Conservation (phyloP, 495 filamentous ascomycete species). For the Lasiosphaeriaceae sp. region DNA sequence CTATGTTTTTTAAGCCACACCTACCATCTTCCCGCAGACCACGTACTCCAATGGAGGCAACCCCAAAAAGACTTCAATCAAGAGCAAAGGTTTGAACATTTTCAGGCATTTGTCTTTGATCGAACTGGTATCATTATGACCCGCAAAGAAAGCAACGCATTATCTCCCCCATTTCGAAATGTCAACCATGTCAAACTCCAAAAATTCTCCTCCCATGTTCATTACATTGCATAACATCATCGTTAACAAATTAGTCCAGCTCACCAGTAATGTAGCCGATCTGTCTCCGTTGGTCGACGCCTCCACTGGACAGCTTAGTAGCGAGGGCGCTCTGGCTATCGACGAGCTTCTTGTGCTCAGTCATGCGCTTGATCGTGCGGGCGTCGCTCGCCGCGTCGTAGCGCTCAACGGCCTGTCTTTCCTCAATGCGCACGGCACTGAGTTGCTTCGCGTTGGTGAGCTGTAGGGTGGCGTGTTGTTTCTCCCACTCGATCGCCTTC, state of each 20-base stretch:
- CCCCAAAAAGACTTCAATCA: too few relatives aligned
- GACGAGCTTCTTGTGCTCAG: slow-evolving; percentile 44
- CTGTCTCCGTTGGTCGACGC: slow-evolving; percentile 33
- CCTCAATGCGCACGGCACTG: slow-evolving; percentile 35
- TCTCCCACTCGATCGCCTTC: slow-evolving; percentile 35
- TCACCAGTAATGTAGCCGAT: slow-evolving; percentile 44
- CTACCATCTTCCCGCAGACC: too few relatives aligned
- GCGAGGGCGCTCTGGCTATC: slow-evolving; percentile 42
- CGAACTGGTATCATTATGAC: too few relatives aligned
- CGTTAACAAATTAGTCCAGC: slow-evolving; percentile 18
- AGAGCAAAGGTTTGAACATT: too few relatives aligned
- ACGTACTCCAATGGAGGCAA: too few relatives aligned
- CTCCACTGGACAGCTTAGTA: slow-evolving; percentile 30
- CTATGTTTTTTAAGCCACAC: too few relatives aligned
- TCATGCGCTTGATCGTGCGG: slow-evolving; percentile 30
- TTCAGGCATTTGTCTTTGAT: too few relatives aligned
- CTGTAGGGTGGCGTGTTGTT: slow-evolving; percentile 28
- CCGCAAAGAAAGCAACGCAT: too few relatives aligned
- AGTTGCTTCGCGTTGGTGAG: slow-evolving; percentile 36
- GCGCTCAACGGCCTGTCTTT: slow-evolving; percentile 40
- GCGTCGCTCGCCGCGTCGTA: slow-evolving; percentile 35
- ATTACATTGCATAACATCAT: not conserved
- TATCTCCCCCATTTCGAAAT: too few relatives aligned
- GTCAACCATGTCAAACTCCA: too few relatives aligned
- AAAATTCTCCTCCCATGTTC: not conserved